These are phyloP conservation scores for Pyrenochaeta sp. DNA, from an alignment of 2,329 filamentous ascomycete species.

Conservation along the genomic window DNA sequence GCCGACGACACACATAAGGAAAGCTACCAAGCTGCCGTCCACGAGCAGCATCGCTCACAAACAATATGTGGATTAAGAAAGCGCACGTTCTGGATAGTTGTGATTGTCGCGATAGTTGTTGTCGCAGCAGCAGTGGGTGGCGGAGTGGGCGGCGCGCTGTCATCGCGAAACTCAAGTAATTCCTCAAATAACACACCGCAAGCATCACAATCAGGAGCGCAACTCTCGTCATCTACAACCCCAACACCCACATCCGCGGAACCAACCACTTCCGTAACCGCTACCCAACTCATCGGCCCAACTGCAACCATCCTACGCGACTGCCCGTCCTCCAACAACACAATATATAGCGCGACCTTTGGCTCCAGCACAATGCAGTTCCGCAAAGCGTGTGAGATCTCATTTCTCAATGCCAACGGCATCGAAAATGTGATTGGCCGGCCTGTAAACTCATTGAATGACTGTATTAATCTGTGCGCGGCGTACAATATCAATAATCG, in stretches of 20 bases:
- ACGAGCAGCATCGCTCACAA: background rate
- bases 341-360: slow-evolving; percentile 15
- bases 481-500: slow-evolving; percentile 18
- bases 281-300: slow-evolving; percentile 15
- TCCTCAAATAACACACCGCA: background rate
- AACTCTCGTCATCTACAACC: background rate
- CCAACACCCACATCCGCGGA: slow-evolving; percentile 8
- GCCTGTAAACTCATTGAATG: slow-evolving; percentile 8
- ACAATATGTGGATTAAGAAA: slow-evolving; percentile 18
- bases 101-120: slow-evolving; percentile 12
- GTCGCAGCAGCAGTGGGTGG: slow-evolving; percentile 19
- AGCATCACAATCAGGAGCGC: background rate
- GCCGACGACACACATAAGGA: slow-evolving; percentile 7
- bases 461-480: slow-evolving; percentile 23
- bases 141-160: slow-evolving; percentile 19
- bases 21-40: background rate
- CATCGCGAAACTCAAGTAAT: slow-evolving; percentile 9
- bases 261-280: slow-evolving; percentile 6
- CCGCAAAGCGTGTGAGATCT: slow-evolving; percentile 15
- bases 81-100: slow-evolving; percentile 14
- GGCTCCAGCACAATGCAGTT: slow-evolving; percentile 14
- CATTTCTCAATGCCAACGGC: slow-evolving; percentile 12
- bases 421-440: slow-evolving; percentile 2
- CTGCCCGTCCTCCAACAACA: slow-evolving; percentile 23
- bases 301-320: slow-evolving; percentile 21